These are phyloP conservation scores for Botrytis byssoidea DNA, from an alignment of 2,329 filamentous ascomycete species.

Conservation along the genomic window DNA sequence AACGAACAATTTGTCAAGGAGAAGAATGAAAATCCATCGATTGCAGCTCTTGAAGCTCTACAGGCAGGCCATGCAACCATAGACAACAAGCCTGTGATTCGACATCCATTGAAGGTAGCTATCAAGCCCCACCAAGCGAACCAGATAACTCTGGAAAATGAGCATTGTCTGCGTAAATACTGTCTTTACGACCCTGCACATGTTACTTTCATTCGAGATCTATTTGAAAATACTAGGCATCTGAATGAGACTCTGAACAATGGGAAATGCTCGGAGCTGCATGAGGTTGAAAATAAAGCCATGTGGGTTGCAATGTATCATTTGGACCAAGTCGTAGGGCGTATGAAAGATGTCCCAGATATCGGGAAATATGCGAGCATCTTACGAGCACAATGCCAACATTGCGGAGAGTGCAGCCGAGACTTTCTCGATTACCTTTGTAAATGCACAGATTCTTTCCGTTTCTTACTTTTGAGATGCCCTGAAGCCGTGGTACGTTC, in stretches of 20 bases:
- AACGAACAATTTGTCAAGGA: conserved; percentile 45
- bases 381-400: conserved; percentile 50
- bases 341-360: conserved; percentile 66
- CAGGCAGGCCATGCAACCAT: background rate
- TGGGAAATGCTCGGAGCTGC: conserved; percentile 50
- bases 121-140: conserved; percentile 49
- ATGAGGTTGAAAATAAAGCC: conserved; percentile 49
- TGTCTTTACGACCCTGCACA: conserved; percentile 76
- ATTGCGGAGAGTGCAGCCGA: conserved; percentile 55
- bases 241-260: conserved; percentile 48
- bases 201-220: conserved; percentile 60
- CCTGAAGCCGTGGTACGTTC: conserved; percentile 55
- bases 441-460: conserved; percentile 55
- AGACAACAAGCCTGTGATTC: conserved; percentile 36
- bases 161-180: conserved; percentile 69
- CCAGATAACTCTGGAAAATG: conserved; percentile 71
- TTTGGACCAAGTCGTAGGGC: conserved; percentile 71
- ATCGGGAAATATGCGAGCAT: conserved; percentile 56
- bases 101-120: conserved; percentile 47
- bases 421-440: conserved; percentile 62
- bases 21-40: background rate
- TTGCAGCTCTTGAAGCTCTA: background rate
- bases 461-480: conserved; percentile 63
- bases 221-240: conserved; percentile 57
- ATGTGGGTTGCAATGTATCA: conserved; percentile 61